A percentile compares a stretch with the other conserved stretches of the same genome.
Evolutionary conservation across 2,329 filamentous ascomycete genomes (phyloP).

Genomic region (Colletotrichum higginsianum): DNA sequence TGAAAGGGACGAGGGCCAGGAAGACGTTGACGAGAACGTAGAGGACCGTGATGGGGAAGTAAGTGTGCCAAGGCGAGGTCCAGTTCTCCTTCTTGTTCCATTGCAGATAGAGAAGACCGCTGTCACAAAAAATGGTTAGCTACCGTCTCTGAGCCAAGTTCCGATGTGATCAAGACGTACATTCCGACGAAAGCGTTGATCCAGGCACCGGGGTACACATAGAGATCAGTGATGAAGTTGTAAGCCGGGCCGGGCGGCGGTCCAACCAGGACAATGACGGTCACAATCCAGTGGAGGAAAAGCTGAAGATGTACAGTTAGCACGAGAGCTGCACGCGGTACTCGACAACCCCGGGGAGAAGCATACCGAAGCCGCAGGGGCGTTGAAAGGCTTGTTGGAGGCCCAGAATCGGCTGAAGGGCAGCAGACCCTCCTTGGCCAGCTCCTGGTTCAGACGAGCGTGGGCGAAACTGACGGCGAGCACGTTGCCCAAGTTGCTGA

Average conservation of each 20-base stretch:
- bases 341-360: too few species aligned
- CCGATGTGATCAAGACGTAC: slow-evolving; percentile 1
- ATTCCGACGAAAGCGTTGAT: slow-evolving; percentile 65
- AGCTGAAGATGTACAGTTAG: slow-evolving; percentile 51
- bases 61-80: slow-evolving; percentile 67
- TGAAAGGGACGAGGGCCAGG: slow-evolving; percentile 67
- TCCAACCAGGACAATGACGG: slow-evolving; percentile 75
- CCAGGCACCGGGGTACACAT: slow-evolving; percentile 63
- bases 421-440: slow-evolving; percentile 79
- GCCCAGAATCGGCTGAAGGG: slow-evolving; percentile 79
- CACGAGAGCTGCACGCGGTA: neutral
- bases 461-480: slow-evolving; percentile 73
- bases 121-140: slow-evolving; percentile 43
- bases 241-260: slow-evolving; percentile 79
- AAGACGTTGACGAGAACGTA: slow-evolving; percentile 68
- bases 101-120: slow-evolving; percentile 67
- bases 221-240: slow-evolving; percentile 75
- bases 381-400: slow-evolving; percentile 77
- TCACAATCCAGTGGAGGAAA: slow-evolving; percentile 77
- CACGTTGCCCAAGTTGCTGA: slow-evolving; percentile 75
- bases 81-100: slow-evolving; percentile 65
- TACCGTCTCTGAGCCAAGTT: accelerated
- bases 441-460: slow-evolving; percentile 73
- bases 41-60: slow-evolving; percentile 62
- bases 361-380: slow-evolving; percentile 70